These are phyloP conservation scores for Eucalyptus sp. DNA, from an alignment of 345 rosid species.

Conservation along the genomic window DNA sequence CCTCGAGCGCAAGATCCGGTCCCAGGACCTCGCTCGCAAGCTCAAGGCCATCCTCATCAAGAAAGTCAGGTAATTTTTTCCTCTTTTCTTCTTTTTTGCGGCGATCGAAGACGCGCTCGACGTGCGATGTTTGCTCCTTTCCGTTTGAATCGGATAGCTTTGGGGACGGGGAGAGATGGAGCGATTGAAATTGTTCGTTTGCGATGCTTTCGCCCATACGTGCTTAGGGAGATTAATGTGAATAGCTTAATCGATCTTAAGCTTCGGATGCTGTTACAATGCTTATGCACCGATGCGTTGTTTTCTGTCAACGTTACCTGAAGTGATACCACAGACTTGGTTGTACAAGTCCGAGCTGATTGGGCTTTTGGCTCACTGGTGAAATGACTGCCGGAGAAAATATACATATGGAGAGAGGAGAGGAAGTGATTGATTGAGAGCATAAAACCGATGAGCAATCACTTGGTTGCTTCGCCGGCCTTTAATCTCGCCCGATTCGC, in stretches of 20 bases:
- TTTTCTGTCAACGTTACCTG: neutral
- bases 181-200: neutral
- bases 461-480: neutral
- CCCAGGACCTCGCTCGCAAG: conserved; percentile 68
- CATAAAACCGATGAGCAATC: neutral
- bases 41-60: conserved; percentile 63
- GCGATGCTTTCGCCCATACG: neutral
- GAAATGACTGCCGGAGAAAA: neutral
- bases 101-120: neutral
- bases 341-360: neutral
- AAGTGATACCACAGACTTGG: neutral
- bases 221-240: neutral
- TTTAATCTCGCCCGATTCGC: neutral
- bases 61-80: conserved; percentile 48
- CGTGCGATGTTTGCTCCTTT: neutral
- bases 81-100: neutral
- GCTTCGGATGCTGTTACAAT: neutral
- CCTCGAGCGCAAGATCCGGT: conserved; percentile 50
- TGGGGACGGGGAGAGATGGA: neutral
- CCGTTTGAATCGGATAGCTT: neutral
- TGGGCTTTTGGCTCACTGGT: neutral
- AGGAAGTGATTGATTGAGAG: neutral
- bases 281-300: neutral
- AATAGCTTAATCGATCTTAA: neutral
- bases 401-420: neutral